Evolutionary conservation across 73 alveolate species (phyloP).

Genomic region (Tetrahymena malaccensis): DNA sequence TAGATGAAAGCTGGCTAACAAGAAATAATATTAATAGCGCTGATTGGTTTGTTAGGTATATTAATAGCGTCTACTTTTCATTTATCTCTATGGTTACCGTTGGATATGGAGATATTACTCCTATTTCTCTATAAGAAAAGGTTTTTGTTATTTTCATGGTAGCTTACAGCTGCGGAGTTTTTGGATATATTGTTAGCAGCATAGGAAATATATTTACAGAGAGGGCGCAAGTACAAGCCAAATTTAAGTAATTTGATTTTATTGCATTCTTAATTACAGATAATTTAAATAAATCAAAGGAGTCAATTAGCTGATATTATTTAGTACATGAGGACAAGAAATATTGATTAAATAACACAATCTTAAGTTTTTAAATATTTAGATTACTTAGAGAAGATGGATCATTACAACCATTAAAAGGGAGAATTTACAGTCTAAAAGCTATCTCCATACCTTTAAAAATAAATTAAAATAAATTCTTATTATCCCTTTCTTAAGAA

Average conservation of each 20-base stretch:
- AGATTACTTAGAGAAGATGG: background rate
- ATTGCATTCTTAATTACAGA: too few species aligned
- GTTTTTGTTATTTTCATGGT: slow-evolving; percentile 21
- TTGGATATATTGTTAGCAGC: slow-evolving; percentile 15
- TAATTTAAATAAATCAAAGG: background rate
- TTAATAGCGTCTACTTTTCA: slow-evolving; percentile 19
- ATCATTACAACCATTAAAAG: background rate
- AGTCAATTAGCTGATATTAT: background rate
- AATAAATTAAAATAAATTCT: background rate
- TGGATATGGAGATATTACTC: slow-evolving; percentile 40
- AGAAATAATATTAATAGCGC: background rate
- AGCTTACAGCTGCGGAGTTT: slow-evolving; percentile 14
- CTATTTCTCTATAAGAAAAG: slow-evolving; percentile 11
- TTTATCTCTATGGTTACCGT: slow-evolving; percentile 23
- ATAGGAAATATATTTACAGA: slow-evolving; percentile 4
- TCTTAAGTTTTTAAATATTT: background rate
- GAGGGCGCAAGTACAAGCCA: background rate
- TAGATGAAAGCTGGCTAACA: background rate
- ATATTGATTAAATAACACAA: background rate
- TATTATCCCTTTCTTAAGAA: background rate
- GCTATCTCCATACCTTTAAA: background rate
- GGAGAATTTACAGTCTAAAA: background rate
- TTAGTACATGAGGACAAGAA: background rate
- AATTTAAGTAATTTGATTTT: background rate
- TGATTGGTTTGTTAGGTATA: slow-evolving; percentile 13